phyloP scores from a whole-genome alignment of 2,329 filamentous ascomycete genomes.

The Pseudofabraea citricarpa region DNA sequence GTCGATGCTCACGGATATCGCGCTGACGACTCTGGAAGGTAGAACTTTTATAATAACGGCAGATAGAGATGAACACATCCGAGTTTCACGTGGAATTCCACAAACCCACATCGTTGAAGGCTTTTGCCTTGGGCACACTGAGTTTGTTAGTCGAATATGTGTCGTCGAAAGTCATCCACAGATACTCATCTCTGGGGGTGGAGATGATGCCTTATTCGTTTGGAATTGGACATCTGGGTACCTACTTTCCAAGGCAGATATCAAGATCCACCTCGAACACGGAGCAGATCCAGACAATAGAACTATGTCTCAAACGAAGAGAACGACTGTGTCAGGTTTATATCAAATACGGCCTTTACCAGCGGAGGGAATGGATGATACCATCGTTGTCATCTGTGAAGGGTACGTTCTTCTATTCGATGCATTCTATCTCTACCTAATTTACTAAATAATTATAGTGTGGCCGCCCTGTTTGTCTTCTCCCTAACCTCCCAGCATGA shows the following conservation, averaged over 20 bases:
- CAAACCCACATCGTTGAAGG: slow-evolving; percentile 85
- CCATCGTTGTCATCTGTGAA: slow-evolving; percentile 51
- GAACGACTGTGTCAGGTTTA: slow-evolving; percentile 31
- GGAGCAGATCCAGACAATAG: slow-evolving; percentile 25
- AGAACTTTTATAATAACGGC: slow-evolving; percentile 60
- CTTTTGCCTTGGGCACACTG: slow-evolving; percentile 82
- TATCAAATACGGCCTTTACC: slow-evolving; percentile 22
- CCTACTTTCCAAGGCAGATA: slow-evolving; percentile 48
- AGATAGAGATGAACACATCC: slow-evolving; percentile 79
- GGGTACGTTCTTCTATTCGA: slow-evolving; percentile 45
- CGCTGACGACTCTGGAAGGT: slow-evolving; percentile 47
- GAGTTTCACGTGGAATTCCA: slow-evolving; percentile 74
- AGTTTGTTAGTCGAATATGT: slow-evolving; percentile 77
- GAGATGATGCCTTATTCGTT: slow-evolving; percentile 70
- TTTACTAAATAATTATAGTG: no score
- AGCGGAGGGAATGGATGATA: slow-evolving; percentile 28
- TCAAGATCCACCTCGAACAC: slow-evolving; percentile 44
- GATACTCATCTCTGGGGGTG: slow-evolving; percentile 80
- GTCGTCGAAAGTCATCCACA: slow-evolving; percentile 51
- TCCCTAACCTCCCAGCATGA: slow-evolving; percentile 43
- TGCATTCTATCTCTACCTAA: no score
- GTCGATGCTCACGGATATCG: slow-evolving; percentile 82
- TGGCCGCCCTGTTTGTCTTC: slow-evolving; percentile 63
- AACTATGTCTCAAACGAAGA: slow-evolving; percentile 16
- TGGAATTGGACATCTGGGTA: slow-evolving; percentile 67